Percentiles rank a stretch among this genome's conserved stretches.
Evolutionary conservation across 257 asterid genomes (phyloP).

Genomic region (Ilex asprella): DNA sequence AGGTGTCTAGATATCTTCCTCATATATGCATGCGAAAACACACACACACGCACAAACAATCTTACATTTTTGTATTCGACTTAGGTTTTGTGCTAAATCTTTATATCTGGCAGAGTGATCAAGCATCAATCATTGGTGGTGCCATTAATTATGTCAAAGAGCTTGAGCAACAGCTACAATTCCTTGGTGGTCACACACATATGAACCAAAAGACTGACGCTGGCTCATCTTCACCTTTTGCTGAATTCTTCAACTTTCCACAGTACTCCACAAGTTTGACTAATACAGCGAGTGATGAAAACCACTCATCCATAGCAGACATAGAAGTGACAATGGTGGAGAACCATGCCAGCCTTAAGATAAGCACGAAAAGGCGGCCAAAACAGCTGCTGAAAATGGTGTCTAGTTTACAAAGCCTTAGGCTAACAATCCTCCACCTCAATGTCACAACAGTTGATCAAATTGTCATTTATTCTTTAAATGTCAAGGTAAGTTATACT

Average conservation of each 20-base stretch:
- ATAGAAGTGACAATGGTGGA: conserved; percentile 44
- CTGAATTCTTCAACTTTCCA: conserved; percentile 31
- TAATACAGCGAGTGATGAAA: not conserved
- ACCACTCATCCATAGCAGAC: conserved; percentile 24
- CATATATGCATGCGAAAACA: not conserved
- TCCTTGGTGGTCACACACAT: conserved; percentile 21
- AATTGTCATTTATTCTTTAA: conserved; percentile 25
- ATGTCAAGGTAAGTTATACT: conserved; percentile 25
- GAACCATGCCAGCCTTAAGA: conserved; percentile 33
- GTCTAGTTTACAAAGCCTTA: conserved; percentile 26
- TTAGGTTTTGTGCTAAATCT: no score
- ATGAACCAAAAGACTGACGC: not conserved
- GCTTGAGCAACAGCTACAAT: conserved; percentile 35
- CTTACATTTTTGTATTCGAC: no score
- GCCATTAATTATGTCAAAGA: conserved; percentile 40
- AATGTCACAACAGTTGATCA: conserved; percentile 28
- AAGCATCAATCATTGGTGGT: conserved; percentile 40
- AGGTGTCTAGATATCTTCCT: conserved; percentile 14
- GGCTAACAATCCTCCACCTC: conserved; percentile 34
- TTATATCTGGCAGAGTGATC: conserved; percentile 24
- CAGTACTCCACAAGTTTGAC: conserved; percentile 20
- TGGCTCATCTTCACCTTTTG: conserved; percentile 15
- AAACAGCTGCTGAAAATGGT: conserved; percentile 27
- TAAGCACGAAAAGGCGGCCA: conserved; percentile 24
- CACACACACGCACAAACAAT: no score